A percentile compares a stretch with the other conserved stretches of the same genome.
phyloP scores from a whole-genome alignment of 179 eudicot species.

The Nepenthes alata region DNA sequence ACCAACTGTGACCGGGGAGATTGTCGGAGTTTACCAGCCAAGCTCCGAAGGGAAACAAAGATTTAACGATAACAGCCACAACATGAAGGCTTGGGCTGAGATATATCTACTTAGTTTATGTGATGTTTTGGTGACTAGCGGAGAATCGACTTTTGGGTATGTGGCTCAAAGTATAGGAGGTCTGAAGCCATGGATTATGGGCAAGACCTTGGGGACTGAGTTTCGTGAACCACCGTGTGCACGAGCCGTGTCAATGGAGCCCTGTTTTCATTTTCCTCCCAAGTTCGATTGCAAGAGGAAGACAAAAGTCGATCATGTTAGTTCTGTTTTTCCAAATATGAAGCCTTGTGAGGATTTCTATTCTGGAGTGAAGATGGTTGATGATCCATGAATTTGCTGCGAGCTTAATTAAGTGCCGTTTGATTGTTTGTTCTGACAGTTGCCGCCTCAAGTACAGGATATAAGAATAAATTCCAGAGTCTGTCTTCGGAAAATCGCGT shows the following conservation, averaged over 20 bases:
- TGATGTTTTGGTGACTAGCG: slow-evolving; percentile 58
- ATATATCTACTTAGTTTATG: slow-evolving; percentile 57
- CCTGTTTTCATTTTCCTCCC: slow-evolving; percentile 61
- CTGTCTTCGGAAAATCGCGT: too few relatives aligned
- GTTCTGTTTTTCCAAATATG: slow-evolving; percentile 35
- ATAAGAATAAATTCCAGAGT: too few relatives aligned
- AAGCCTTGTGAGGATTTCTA: slow-evolving; percentile 44
- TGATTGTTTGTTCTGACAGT: neutral
- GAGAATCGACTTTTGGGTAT: slow-evolving; percentile 60
- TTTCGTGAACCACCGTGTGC: slow-evolving; percentile 35
- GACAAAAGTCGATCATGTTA: slow-evolving; percentile 19
- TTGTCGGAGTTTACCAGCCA: slow-evolving; percentile 42
- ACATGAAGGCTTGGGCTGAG: slow-evolving; percentile 60
- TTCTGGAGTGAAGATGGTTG: slow-evolving; percentile 43
- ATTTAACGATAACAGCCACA: slow-evolving; percentile 34
- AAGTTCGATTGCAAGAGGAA: slow-evolving; percentile 32
- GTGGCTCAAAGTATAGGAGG: slow-evolving; percentile 72
- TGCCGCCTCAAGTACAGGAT: neutral
- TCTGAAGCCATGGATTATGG: slow-evolving; percentile 55
- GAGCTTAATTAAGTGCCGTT: too few relatives aligned
- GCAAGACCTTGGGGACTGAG: slow-evolving; percentile 22
- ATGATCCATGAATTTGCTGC: neutral
- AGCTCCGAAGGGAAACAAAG: slow-evolving; percentile 52
- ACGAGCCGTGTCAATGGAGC: slow-evolving; percentile 49
- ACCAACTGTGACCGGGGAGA: slow-evolving; percentile 41